Evolutionary conservation across 148 eudicot species (phyloP), one percentile per base, ranked within the genome.

Genomic region (Suaeda aralocaspica): DNA sequence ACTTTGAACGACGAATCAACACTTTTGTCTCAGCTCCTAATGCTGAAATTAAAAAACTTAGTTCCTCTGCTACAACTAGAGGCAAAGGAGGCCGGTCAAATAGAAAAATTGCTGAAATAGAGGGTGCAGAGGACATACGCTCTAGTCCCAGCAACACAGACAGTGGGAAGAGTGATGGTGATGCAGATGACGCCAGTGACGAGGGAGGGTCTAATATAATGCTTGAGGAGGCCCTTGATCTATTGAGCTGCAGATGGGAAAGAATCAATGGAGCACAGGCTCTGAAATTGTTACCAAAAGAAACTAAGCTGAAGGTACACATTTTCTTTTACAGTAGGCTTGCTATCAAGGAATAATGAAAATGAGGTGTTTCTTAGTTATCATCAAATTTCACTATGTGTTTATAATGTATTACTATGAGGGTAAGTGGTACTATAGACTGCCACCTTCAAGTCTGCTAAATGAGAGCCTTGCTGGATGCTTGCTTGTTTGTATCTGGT

Each of bases 241-340:
- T 95, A 76, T 82, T 95, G 83, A 79, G 92, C 82, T 82, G 70
- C 77, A 86, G 97, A 81, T 95, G 97, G 97, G 97, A 91, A 73
- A 85, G 96, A 68, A 85, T 95, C 71, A 83, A 95, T 78, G 99
- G 99, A 65, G 96, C 94, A 56, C 97, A 95, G 77, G 99, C 99
- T 41, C 82, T 95, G 58, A 91, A 84, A 75, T 76, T 91, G 58
- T 86, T 95, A 61, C 99, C 99, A 7, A 89, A 71, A 79, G 96
- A 91, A 72, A 95, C 99, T 56, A 91, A 88, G 82, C 75, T 95
- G 36, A 92, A 95, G 99, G 99, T 91, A 76, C 60, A 69, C 34
- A 2, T 10, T 61, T 60, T 70, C 67, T n/a, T 58, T 9, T 30
- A 12, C 7, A 49, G 24, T 50, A 42, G 46, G 30, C 39, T 44